Evolutionary conservation across 306 rosid species (phyloP).

Genomic region (Arachis stenosperma): DNA sequence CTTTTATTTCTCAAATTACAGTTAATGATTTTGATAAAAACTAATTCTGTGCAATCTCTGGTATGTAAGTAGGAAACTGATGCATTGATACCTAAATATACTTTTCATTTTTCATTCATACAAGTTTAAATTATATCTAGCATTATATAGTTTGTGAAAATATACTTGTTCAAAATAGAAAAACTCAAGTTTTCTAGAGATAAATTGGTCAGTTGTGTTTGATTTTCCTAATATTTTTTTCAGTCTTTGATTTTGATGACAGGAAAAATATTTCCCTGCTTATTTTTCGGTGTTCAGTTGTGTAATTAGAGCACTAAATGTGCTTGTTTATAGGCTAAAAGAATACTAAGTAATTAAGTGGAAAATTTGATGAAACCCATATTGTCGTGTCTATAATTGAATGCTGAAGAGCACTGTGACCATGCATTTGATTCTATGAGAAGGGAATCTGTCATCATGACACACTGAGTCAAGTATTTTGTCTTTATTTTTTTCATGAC

Average conservation of each 20-base stretch:
- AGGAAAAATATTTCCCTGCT: slow-evolving; percentile 17
- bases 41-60: slow-evolving; percentile 22
- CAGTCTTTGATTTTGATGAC: background rate
- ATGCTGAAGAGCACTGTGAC: background rate
- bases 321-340: slow-evolving; percentile 30
- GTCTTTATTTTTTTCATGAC: background rate
- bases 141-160: background rate
- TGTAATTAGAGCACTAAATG: slow-evolving; percentile 9
- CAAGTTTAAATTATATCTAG: background rate
- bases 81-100: background rate
- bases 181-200: background rate
- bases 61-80: background rate
- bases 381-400: slow-evolving; percentile 18
- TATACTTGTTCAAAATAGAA: background rate
- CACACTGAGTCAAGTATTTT: background rate
- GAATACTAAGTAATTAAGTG: background rate
- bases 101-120: background rate
- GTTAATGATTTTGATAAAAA: slow-evolving; percentile 12
- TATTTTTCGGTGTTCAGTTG: background rate
- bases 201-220: slow-evolving; percentile 1
- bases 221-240: slow-evolving; percentile 8
- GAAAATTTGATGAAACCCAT: slow-evolving; percentile 40
- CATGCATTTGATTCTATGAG: slow-evolving; percentile 4
- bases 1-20: slow-evolving; percentile 15
- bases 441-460: slow-evolving; percentile 1